Percentiles rank a stretch among this genome's conserved stretches.
phyloP scores from a whole-genome alignment of 2,329 filamentous ascomycete genomes.

The Colletotrichum zoysiae region DNA sequence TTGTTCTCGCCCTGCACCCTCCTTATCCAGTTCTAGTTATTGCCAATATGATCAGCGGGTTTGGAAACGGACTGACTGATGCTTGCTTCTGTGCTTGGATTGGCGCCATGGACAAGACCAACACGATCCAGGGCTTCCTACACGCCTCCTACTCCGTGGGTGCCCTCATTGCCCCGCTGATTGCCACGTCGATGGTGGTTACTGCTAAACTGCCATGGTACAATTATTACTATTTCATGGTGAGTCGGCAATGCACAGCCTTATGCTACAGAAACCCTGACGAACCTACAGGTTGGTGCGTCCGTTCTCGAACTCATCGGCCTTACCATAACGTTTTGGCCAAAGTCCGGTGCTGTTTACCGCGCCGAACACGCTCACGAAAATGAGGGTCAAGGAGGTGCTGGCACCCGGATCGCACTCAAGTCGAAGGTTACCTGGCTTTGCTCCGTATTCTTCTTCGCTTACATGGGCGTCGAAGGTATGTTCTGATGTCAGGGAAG shows the following conservation, averaged over 20 bases:
- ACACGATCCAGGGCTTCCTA: slow-evolving; percentile 74
- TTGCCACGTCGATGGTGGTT: slow-evolving; percentile 76
- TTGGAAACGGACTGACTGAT: slow-evolving; percentile 74
- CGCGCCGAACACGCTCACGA: slow-evolving; percentile 54
- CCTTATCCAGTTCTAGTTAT: slow-evolving; percentile 74
- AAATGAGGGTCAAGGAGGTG: slow-evolving; percentile 44
- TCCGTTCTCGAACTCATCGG: slow-evolving; percentile 68
- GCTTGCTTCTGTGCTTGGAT: slow-evolving; percentile 64
- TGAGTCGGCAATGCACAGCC: slow-evolving; percentile 53
- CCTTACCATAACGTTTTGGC: slow-evolving; percentile 69
- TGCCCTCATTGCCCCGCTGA: slow-evolving; percentile 72
- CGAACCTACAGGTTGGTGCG: slow-evolving; percentile 55
- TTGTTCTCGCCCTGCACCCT: slow-evolving; percentile 71
- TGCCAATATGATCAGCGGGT: slow-evolving; percentile 72
- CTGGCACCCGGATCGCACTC: slow-evolving; percentile 55
- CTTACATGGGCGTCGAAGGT: slow-evolving; percentile 80
- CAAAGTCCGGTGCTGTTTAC: slow-evolving; percentile 67
- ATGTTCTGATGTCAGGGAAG: background rate
- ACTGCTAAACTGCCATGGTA: slow-evolving; percentile 72
- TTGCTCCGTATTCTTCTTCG: slow-evolving; percentile 75
- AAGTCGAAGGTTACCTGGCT: slow-evolving; percentile 72
- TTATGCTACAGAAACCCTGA: background rate
- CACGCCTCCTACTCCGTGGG: slow-evolving; percentile 76
- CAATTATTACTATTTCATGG: slow-evolving; percentile 78
- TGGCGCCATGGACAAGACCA: slow-evolving; percentile 76